Evolutionary conservation across 495 filamentous ascomycete genomes (phyloP).

Genomic region (Collariella sp.): DNA sequence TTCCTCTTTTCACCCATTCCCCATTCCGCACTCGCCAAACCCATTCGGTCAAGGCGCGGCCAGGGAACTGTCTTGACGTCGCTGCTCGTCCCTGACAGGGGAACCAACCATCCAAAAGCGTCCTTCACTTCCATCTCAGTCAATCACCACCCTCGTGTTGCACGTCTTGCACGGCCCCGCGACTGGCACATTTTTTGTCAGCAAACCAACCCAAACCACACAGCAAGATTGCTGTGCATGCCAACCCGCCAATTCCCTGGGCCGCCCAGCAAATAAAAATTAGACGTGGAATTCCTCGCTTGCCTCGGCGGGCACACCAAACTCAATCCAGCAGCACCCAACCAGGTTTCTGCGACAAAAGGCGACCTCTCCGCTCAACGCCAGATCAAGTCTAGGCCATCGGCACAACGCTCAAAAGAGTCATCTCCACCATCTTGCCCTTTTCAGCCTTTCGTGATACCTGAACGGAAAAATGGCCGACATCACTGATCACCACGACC

Average conservation of each 20-base stretch:
- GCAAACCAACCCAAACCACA: too few species aligned
- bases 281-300: constrained; percentile 35
- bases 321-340: constrained; percentile 46
- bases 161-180: constrained; percentile 16
- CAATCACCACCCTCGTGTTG: constrained; percentile 17
- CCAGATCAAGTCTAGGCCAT: constrained; percentile 52
- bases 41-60: constrained; percentile 41
- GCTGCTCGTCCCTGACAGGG: constrained; percentile 35
- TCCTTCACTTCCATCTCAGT: constrained; percentile 19
- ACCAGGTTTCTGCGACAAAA: constrained; percentile 47
- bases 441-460: constrained; percentile 41
- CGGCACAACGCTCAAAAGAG: constrained; percentile 51
- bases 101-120: constrained; percentile 34
- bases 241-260: constrained; percentile 26
- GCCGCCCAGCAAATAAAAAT: constrained; percentile 35
- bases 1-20: constrained; percentile 51
- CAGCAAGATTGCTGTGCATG: constrained; percentile 18
- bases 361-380: constrained; percentile 44
- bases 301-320: constrained; percentile 43
- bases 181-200: constrained; percentile 16
- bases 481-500: constrained; percentile 54
- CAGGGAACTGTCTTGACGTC: constrained; percentile 31
- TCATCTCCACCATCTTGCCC: constrained; percentile 47
- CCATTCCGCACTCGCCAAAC: constrained; percentile 51
- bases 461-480: constrained; percentile 47